Percentiles rank a stretch among this genome's conserved stretches.
phyloP scores from a whole-genome alignment of 2,329 filamentous ascomycete genomes.

The Periconia macrospinosa region DNA sequence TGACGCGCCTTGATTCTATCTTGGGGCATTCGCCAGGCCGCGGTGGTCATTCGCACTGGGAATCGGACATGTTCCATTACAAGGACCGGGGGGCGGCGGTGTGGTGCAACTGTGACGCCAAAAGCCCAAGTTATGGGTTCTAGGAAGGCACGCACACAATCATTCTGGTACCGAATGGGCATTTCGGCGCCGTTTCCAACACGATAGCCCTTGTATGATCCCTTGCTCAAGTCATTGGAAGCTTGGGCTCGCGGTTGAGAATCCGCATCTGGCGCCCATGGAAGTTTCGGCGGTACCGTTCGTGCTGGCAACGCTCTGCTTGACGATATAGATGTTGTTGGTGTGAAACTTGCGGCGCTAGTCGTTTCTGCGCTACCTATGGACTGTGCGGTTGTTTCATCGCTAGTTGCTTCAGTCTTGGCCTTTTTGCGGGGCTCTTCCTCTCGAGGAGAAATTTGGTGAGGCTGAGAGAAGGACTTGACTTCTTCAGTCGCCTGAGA shows the following conservation, averaged over 20 bases:
- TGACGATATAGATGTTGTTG: slow-evolving; percentile 13
- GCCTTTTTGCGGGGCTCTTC: slow-evolving; percentile 43
- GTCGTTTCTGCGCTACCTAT: slow-evolving; percentile 12
- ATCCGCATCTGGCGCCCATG: slow-evolving; percentile 24
- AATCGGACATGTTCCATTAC: slow-evolving; percentile 55
- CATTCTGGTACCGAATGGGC: slow-evolving; percentile 60
- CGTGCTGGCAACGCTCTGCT: slow-evolving; percentile 31
- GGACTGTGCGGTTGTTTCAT: slow-evolving; percentile 13
- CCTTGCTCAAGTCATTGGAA: slow-evolving; percentile 30
- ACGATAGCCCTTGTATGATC: slow-evolving; percentile 60
- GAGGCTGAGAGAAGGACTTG: slow-evolving; percentile 10
- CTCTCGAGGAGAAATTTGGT: slow-evolving; percentile 11
- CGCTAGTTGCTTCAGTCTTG: slow-evolving; percentile 32
- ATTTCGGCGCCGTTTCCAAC: slow-evolving; percentile 60
- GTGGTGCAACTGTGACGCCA: slow-evolving; percentile 55
- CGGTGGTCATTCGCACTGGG: slow-evolving; percentile 59
- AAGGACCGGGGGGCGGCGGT: slow-evolving; percentile 51
- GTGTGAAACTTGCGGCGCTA: slow-evolving; percentile 7
- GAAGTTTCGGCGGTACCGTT: slow-evolving; percentile 29
- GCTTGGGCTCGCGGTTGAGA: slow-evolving; percentile 3
- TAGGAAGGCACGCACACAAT: slow-evolving; percentile 58
- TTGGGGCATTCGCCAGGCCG: slow-evolving; percentile 56
- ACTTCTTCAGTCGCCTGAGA: slow-evolving; percentile 14
- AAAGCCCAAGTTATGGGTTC: slow-evolving; percentile 63
- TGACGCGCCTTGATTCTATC: slow-evolving; percentile 56